Base-by-base conservation (phyloP, 768 basidiomycete species). In the Daedaleopsis sinensis region DNA sequence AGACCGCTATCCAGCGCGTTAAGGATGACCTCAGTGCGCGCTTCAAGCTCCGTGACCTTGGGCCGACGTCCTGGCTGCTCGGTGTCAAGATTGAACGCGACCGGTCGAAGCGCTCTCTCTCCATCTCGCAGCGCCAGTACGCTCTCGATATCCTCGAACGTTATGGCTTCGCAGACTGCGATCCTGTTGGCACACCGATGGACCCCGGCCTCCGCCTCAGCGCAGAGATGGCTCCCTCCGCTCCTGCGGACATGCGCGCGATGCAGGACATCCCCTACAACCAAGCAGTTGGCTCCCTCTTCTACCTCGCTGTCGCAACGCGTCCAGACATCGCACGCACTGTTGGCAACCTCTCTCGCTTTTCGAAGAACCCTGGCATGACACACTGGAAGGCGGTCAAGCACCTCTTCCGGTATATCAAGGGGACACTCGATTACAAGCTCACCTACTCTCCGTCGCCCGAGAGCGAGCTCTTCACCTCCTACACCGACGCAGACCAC, bases 241-340 rank as follows among this genome's bases (percentile, higher is more conserved):
- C 27, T 11, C 12, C 36, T 9, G 21, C 37, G n/a, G 49, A 55
- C 19, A n/a, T 15, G 18, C 3, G 12, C 38, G 55, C 50, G 38
- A 62, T n/a, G n/a, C n/a, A n/a, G 51, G 50, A 62, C 19, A 36
- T 52, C 64, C 61, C 68, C 61, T 32, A 32, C 27, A 32, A 32
- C 27, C 27, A 32, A 32, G 27, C 27, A 32, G 27, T 74, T 37
- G 70, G 73, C 16, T 62, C 67, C 2, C 63, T 73, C 23, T 69
- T 71, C 61, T 73, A 72, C 51, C 62, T 70, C 27, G 68, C 73
- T n/a, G 50, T 74, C 12, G 67, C 63, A 19, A 76, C 73, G 23
- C 62, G 71, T 37, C 74, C 74, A 6, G 77, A 77, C 66, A 73
- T 77, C 36, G 55, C 71, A 1, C 71, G 65, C 58, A 67, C 72